A percentile compares a stretch with the other conserved stretches of the same genome.
Evolutionary conservation across 805 yeast species (phyloP).

Genomic region (Jamesozyma lodderae): DNA sequence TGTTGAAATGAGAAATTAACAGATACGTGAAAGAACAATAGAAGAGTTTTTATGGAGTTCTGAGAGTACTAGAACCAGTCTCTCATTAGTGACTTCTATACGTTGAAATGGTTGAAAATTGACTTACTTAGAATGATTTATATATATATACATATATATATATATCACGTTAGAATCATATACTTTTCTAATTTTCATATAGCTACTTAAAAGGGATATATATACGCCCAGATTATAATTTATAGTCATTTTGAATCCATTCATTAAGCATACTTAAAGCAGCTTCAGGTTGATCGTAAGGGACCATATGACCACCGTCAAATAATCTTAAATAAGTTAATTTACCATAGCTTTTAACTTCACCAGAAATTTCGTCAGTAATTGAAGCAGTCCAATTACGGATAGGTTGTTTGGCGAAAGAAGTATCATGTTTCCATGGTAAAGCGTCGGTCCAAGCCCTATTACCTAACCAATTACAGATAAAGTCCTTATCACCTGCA

Average conservation of each 20-base stretch:
- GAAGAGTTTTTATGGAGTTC: too few species aligned
- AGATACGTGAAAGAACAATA: too few species aligned
- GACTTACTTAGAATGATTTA: too few species aligned
- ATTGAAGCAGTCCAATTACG: conserved; percentile 38
- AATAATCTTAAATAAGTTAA: conserved; percentile 77
- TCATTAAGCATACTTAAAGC: conserved; percentile 75
- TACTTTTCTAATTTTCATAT: too few species aligned
- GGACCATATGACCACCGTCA: conserved; percentile 96
- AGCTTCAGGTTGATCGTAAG: conserved; percentile 74
- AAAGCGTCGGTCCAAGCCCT: conserved; percentile 73
- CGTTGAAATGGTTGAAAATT: too few species aligned
- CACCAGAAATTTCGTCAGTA: conserved; percentile 50
- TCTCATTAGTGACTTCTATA: too few species aligned
- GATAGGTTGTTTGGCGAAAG: conserved; percentile 39
- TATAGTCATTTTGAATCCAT: conserved; percentile 69
- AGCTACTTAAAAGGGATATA: too few species aligned
- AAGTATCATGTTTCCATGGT: conserved; percentile 54
- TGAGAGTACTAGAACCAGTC: too few species aligned
- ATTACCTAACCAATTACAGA: conserved; percentile 95
- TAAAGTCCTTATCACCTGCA: conserved; percentile 94
- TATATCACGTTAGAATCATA: too few species aligned
- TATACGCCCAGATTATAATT: too few species aligned
- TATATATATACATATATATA: too few species aligned
- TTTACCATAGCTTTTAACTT: conserved; percentile 53
- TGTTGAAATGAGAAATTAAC: too few species aligned